A percentile compares a stretch with the other conserved stretches of the same genome.
Evolutionary conservation across 805 yeast genomes (phyloP).

Genomic region (Teunomyces funiuensis): DNA sequence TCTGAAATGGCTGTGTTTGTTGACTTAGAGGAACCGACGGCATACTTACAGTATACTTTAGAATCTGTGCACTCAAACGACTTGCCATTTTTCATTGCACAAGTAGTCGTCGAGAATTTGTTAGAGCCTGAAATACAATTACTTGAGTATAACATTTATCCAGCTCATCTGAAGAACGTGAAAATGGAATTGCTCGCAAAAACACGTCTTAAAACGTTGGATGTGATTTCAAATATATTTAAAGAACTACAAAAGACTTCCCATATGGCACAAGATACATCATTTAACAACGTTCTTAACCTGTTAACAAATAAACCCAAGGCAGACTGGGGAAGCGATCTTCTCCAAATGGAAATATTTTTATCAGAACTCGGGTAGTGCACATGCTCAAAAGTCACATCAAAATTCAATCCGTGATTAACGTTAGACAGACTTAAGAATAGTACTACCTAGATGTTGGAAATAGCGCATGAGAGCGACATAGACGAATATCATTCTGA

Average conservation of each 20-base stretch:
- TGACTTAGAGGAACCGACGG: conserved; percentile 39
- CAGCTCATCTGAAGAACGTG: background rate
- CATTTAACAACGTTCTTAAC: background rate
- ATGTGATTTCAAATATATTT: background rate
- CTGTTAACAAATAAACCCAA: background rate
- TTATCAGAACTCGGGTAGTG: background rate
- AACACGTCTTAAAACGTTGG: background rate
- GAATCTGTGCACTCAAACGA: conserved; percentile 54
- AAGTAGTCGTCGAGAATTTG: conserved; percentile 36
- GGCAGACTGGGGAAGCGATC: conserved; percentile 1
- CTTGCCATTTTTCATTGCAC: conserved; percentile 61
- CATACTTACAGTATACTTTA: conserved; percentile 41
- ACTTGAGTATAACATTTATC: background rate
- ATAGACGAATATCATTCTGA: conserved; percentile 22
- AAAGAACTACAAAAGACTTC: background rate
- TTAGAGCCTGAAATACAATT: conserved; percentile 22
- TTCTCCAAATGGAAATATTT: background rate
- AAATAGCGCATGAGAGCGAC: too few relatives aligned
- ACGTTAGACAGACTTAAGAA: too few relatives aligned
- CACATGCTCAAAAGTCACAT: background rate
- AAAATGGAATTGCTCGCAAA: conserved; percentile 3
- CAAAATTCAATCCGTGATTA: too few relatives aligned
- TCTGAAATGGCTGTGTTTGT: conserved; percentile 46
- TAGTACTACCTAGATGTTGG: too few relatives aligned
- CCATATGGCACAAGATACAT: too few relatives aligned